phyloP scores from a whole-genome alignment of 306 rosid species.

The Pterocarpus santalinus region DNA sequence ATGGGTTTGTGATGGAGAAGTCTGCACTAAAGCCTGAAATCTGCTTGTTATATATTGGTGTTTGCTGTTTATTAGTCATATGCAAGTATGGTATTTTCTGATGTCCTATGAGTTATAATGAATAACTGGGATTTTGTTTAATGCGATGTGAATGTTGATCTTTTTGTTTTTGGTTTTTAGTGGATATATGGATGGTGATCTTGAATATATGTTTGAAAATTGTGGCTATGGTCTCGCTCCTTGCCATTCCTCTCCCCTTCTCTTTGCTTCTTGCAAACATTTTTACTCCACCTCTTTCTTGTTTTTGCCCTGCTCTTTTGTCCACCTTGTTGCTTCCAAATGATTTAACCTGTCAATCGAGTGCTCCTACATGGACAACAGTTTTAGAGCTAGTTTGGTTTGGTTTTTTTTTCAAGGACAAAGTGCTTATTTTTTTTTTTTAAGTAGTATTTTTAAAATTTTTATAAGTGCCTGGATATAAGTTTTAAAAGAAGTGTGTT shows the following conservation, averaged over 20 bases:
- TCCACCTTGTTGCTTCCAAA: too few relatives aligned
- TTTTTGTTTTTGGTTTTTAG: background rate
- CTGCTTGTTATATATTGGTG: background rate
- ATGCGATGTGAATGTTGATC: slow-evolving; percentile 4
- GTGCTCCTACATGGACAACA: too few relatives aligned
- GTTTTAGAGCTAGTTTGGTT: too few relatives aligned
- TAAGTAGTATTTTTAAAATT: too few relatives aligned
- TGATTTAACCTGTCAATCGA: too few relatives aligned
- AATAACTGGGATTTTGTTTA: slow-evolving; percentile 12
- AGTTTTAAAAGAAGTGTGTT: too few relatives aligned
- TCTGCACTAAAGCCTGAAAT: slow-evolving; percentile 59
- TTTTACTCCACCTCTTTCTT: background rate
- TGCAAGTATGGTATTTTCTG: background rate
- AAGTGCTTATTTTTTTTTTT: too few relatives aligned
- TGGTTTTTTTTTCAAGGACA: too few relatives aligned
- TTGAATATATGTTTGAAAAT: background rate
- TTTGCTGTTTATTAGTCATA: background rate
- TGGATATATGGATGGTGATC: background rate
- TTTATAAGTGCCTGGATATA: too few relatives aligned
- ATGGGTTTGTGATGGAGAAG: slow-evolving; percentile 70
- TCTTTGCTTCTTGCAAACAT: background rate
- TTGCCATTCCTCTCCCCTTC: background rate
- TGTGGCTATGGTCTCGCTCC: background rate
- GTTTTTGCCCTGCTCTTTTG: background rate
- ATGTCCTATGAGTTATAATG: background rate